Evolutionary conservation across 257 asterid species (phyloP).

Genomic region (Haberlea rhodopensis): DNA sequence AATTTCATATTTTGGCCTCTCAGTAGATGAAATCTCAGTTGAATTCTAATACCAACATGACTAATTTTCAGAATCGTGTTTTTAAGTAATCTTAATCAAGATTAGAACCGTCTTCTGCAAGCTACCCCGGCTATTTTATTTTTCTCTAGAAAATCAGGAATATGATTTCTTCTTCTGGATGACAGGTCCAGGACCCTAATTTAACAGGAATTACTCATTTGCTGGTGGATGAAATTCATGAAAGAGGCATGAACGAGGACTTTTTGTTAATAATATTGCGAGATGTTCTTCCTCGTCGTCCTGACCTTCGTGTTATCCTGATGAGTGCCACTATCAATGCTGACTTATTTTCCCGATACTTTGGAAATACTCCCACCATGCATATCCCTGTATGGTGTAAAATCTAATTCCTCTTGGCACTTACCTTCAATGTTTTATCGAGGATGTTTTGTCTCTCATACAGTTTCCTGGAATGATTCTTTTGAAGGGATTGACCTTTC

Average conservation of each 20-base stretch:
- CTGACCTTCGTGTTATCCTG: constrained; percentile 80
- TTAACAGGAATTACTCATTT: constrained; percentile 82
- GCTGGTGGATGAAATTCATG: constrained; percentile 96
- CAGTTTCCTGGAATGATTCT: constrained; percentile 11
- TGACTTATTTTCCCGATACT: constrained; percentile 77
- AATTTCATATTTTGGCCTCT: constrained; percentile 8
- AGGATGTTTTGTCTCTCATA: constrained; percentile 17
- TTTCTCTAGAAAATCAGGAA: constrained; percentile 12
- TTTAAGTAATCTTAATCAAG: constrained; percentile 8
- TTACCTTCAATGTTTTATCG: constrained; percentile 22
- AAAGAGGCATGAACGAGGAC: constrained; percentile 98
- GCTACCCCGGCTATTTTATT: constrained; percentile 14
- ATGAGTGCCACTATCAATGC: constrained; percentile 99
- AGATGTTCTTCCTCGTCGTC: constrained; percentile 92
- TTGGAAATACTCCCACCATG: constrained; percentile 82
- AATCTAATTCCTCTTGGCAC: constrained; percentile 15
- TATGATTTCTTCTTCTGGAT: constrained; percentile 22
- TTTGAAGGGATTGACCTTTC: constrained; percentile 85
- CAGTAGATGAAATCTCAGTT: constrained; percentile 8
- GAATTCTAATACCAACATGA: constrained; percentile 14
- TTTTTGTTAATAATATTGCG: constrained; percentile 78
- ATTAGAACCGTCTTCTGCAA: constrained; percentile 10
- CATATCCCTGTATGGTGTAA: constrained; percentile 72
- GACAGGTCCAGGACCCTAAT: constrained; percentile 76
- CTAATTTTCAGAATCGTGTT: neutral